Evolutionary conservation across 768 basidiomycete species (phyloP), one percentile per base, ranked within the genome.

Genomic region (Rhodotorula sphaerocarpa): DNA sequence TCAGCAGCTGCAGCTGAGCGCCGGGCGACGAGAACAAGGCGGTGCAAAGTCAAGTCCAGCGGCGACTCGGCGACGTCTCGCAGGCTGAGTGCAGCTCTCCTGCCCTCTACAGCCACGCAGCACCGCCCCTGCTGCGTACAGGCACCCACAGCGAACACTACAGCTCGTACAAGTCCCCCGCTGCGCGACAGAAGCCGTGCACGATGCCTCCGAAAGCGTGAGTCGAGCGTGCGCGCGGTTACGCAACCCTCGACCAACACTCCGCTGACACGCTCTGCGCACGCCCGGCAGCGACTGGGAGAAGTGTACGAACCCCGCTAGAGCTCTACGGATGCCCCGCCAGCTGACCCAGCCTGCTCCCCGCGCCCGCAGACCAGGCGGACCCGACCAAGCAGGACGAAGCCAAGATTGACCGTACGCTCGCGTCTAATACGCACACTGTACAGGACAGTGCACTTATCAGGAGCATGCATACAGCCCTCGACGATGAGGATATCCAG

Each of bases 401-500:
- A 71, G 90, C 90, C 78, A 95, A 95, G 80, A 93, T 96, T 72
- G 83, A 70, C 50, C 63, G 65, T 63, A 43, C 36, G 20, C 27
- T 4, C 34, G 30, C 39, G n/a, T 27, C 9, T 3, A 1, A 21
- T 28, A 23, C 30, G 12, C 7, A 20, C 3, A 3, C n/a, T 2
- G 18, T 21, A n/a, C 3, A 23, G 30, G 11, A 18, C 20, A 20
- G 23, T 28, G 33, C n/a, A 28, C 61, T 33, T 7, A 27, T 25
- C 21, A 7, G 5, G 27, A 3, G 10, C 21, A 18, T 33, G 42
- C 5, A 7, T 55, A 5, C 63, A 95, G 93, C 86, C 54, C 84
- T 99, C 65, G 95, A 97, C 74, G 93, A 96, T 72, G 90, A 89
- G 69, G 95, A 97, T 75, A 99, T 99, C 54, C 93, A 97, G 75